Conservation (phyloP, 208 protist species). For the Trypanosoma platydactyli region DNA sequence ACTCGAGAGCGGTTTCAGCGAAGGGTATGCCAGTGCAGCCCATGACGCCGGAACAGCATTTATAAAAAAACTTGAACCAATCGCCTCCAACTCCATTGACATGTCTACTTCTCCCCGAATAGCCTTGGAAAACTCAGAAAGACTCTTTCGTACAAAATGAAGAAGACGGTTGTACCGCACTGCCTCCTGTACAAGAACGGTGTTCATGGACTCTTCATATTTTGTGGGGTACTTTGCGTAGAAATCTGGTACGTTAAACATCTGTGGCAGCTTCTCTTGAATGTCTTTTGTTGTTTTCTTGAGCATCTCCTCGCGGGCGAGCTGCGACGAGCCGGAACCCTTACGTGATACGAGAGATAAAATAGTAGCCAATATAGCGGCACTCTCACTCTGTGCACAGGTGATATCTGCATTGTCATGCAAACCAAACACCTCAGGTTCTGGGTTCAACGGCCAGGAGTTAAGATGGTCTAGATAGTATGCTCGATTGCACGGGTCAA, state of each 20-base stretch:
- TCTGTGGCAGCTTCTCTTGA: slow-evolving; percentile 73
- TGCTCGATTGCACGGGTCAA: slow-evolving; percentile 81
- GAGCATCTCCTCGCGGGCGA: slow-evolving; percentile 75
- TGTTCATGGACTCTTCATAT: slow-evolving; percentile 96
- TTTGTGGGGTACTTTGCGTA: slow-evolving; percentile 84
- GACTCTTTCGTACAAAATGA: slow-evolving; percentile 76
- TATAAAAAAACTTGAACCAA: slow-evolving; percentile 94
- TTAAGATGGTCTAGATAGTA: slow-evolving; percentile 89
- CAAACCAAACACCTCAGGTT: slow-evolving; percentile 96
- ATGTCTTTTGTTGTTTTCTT: slow-evolving; percentile 82
- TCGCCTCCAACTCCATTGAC: slow-evolving; percentile 93
- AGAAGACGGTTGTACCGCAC: slow-evolving; percentile 95
- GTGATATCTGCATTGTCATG: slow-evolving; percentile 98
- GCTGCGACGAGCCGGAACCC: slow-evolving; percentile 37
- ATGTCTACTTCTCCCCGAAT: slow-evolving; percentile 97
- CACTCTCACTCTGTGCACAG: slow-evolving; percentile 86
- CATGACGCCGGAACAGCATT: slow-evolving; percentile 94
- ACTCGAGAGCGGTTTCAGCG: slow-evolving; percentile 94
- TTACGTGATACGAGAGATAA: slow-evolving; percentile 81
- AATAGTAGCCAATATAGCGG: slow-evolving; percentile 79
- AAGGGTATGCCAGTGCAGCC: slow-evolving; percentile 92
- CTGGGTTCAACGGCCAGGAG: slow-evolving; percentile 92
- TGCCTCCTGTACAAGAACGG: slow-evolving; percentile 93
- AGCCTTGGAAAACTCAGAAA: slow-evolving; percentile 94
- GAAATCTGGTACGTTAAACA: slow-evolving; percentile 87